Conservation (phyloP, 192 early-diverging fungal genomes). For the Backusella macrospora region DNA sequence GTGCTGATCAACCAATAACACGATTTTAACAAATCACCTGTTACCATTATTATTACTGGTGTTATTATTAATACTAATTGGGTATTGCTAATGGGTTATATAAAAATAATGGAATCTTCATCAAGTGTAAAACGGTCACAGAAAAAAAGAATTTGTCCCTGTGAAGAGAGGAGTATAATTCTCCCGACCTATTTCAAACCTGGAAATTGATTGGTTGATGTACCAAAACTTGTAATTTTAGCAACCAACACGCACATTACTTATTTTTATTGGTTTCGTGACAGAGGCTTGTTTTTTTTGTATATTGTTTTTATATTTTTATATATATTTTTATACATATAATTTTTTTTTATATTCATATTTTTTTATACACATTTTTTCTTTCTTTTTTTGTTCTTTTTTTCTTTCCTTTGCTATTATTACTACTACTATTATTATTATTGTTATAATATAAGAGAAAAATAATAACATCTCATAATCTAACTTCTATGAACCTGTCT, state of each 20-base stretch:
- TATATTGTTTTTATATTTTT: not conserved
- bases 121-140: too few species aligned
- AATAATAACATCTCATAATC: not conserved
- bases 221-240: constrained; percentile 12
- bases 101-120: too few species aligned
- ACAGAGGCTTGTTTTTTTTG: constrained; percentile 1
- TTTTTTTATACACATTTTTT: not conserved
- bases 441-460: not conserved
- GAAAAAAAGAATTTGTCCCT: not conserved
- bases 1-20: too few species aligned
- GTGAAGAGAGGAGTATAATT: not conserved
- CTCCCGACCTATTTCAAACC: constrained; percentile 6
- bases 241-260: constrained; percentile 8
- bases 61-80: too few species aligned
- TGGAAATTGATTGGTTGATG: not conserved
- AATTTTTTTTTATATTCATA: not conserved
- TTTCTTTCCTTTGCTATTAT: not conserved
- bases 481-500: constrained; percentile 30
- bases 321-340: not conserved
- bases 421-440: not conserved
- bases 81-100: too few species aligned
- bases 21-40: too few species aligned
- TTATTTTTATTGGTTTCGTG: constrained; percentile 16
- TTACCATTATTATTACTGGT: too few species aligned
- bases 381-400: not conserved